Evolutionary conservation across 139 green algal genomes (phyloP), one percentile per base, ranked within the genome.

Genomic region (Asterochloris sp.): DNA sequence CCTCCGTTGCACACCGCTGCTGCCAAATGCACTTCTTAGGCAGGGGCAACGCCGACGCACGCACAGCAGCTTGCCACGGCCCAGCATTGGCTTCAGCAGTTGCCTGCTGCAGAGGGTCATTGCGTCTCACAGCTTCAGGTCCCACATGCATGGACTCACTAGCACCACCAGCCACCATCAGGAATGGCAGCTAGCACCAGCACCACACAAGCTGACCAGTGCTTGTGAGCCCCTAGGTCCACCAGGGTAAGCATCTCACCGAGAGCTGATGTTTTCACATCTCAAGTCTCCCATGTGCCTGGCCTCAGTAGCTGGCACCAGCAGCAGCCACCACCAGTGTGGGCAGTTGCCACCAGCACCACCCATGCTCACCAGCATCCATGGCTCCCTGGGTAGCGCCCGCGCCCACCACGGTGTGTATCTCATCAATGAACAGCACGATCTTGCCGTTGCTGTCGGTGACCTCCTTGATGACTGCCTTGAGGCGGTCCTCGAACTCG

Each of bases 401-500:
- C 14, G 92, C 91, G 6, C 93, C 93, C 8, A 94, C 93, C 62
- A 99, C 94, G n/a, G 93, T 99, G 92, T 99, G 96, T 80, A 99
- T 99, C 89, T 98, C 95, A 82, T 99, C 96, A 75, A 99, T 98
- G 91, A 99, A 99, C 71, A 99, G 91, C 63, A 99, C 88, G 71
- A 99, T 95, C 74, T 92, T 89, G 54, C 97, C 97, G 74, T 95
- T 91, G 82, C 79, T 90, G 78, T 94, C 91, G 12, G 92, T 94
- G 76, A 98, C 95, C 87, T 98, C 93, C 87, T 96, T 96, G 89
- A 97, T 98, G 64, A 96, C 92, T 16, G 92, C 91, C 90, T 99
- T 99, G 54, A 99, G 91, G 10, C 97, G 87, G 87, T 99, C 97
- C 91, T 99, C 97, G 89, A 99, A 99, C 90, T 99, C 97, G 24